These are phyloP conservation scores for Paramecium bursaria DNA, from an alignment of 73 alveolate genomes.

Conservation along the genomic window DNA sequence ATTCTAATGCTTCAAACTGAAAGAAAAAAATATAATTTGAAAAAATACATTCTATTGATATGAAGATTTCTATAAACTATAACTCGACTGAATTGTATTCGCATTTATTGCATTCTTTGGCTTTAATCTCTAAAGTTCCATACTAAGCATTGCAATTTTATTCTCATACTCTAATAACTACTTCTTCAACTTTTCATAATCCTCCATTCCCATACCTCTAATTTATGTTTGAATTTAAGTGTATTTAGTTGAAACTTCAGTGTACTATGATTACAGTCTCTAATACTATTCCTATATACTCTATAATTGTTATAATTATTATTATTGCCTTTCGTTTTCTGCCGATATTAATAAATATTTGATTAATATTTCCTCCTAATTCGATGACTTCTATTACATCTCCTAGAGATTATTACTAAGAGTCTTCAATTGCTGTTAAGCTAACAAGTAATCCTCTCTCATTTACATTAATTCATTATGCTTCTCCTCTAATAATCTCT, in stretches of 20 bases:
- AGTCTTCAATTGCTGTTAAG: background rate
- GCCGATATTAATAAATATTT: conserved; percentile 29
- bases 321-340: conserved; percentile 21
- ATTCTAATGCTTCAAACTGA: too few species aligned
- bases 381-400: background rate
- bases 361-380: background rate
- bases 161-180: conserved; percentile 32
- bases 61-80: too few species aligned
- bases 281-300: background rate
- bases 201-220: conserved; percentile 8
- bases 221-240: conserved; percentile 12
- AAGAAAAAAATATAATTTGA: too few species aligned
- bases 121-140: conserved; percentile 41
- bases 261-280: background rate
- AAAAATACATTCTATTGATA: too few species aligned
- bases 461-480: conserved; percentile 29
- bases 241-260: conserved; percentile 11
- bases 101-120: conserved; percentile 9
- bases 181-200: conserved; percentile 40
- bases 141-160: conserved; percentile 36
- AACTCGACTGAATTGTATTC: background rate
- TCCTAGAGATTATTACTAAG: background rate
- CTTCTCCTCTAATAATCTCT: conserved; percentile 36
- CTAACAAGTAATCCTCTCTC: background rate
- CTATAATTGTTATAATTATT: background rate